Evolutionary conservation across 1,284 basidiomycete species (phyloP).

Genomic region (Ustilago cynodontis): DNA sequence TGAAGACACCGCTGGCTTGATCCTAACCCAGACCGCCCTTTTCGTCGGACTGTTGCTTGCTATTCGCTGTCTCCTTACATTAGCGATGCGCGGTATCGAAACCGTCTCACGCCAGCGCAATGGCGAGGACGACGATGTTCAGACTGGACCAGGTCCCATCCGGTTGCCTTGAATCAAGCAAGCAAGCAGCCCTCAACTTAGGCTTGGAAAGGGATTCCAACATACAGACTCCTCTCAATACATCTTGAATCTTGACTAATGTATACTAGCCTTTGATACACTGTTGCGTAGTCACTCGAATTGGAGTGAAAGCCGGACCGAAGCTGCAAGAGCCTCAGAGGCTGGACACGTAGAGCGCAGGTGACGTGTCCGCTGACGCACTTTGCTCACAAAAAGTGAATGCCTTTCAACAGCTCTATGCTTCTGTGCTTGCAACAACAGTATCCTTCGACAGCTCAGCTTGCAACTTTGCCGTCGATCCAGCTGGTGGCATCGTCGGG

Average conservation of each 20-base stretch:
- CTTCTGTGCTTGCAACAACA: conserved; percentile 28
- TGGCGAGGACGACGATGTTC: conserved; percentile 5
- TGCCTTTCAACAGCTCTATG: too few species aligned
- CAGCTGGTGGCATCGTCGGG: conserved; percentile 41
- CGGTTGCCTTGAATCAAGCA: conserved; percentile 14
- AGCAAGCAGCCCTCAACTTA: too few species aligned
- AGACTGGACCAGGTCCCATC: conserved; percentile 30
- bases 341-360: too few species aligned
- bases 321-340: too few species aligned
- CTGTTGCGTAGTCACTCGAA: too few species aligned
- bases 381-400: too few species aligned
- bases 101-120: conserved; percentile 11
- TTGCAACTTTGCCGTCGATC: conserved; percentile 55
- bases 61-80: conserved; percentile 18
- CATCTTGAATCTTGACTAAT: too few species aligned
- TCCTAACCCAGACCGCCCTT: conserved; percentile 29
- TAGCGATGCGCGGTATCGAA: conserved; percentile 19
- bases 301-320: too few species aligned
- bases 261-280: too few species aligned
- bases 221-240: too few species aligned
- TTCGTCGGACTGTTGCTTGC: conserved; percentile 26
- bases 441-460: conserved; percentile 40
- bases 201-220: too few species aligned
- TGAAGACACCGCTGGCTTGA: conserved; percentile 36
- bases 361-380: too few species aligned